A percentile compares a stretch with the other conserved stretches of the same genome.
Conservation (phyloP, 2,329 filamentous ascomycete species). For the Didymella pomorum region DNA sequence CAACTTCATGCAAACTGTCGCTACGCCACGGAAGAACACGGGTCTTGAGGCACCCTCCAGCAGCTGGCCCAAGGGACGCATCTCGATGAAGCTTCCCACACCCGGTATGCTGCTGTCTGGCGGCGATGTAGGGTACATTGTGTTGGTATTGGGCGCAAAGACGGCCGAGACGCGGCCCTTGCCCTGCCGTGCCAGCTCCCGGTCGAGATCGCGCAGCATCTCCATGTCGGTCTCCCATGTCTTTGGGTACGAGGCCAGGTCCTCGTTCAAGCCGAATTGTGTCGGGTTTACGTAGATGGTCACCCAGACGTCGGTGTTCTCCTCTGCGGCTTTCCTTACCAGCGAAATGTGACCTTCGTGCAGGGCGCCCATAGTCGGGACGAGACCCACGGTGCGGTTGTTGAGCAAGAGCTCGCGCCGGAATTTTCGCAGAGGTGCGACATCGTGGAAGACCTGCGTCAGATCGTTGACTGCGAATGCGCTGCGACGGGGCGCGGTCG, state of each 20-base stretch:
- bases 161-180: slow-evolving; percentile 77
- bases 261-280: slow-evolving; percentile 90
- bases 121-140: slow-evolving; percentile 88
- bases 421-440: slow-evolving; percentile 74
- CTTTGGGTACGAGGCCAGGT: slow-evolving; percentile 86
- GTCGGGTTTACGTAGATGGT: slow-evolving; percentile 96
- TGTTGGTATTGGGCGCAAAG: slow-evolving; percentile 81
- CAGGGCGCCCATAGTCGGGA: slow-evolving; percentile 98
- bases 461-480: slow-evolving; percentile 28
- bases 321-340: slow-evolving; percentile 80
- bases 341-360: slow-evolving; percentile 89
- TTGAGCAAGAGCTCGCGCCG: slow-evolving; percentile 71
- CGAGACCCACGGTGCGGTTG: slow-evolving; percentile 79
- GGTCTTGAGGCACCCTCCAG: slow-evolving; percentile 87
- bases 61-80: slow-evolving; percentile 82
- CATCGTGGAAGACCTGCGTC: slow-evolving; percentile 78
- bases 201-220: slow-evolving; percentile 72
- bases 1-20: slow-evolving; percentile 94
- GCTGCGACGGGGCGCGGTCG: slow-evolving; percentile 29
- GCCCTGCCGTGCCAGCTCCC: slow-evolving; percentile 66
- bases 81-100: slow-evolving; percentile 86
- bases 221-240: slow-evolving; percentile 83
- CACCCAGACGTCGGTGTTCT: slow-evolving; percentile 87
- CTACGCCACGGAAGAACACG: slow-evolving; percentile 95
- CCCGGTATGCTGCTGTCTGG: slow-evolving; percentile 75